phyloP scores from a whole-genome alignment of 2,329 filamentous ascomycete genomes.

The Calonectria leucothoes region DNA sequence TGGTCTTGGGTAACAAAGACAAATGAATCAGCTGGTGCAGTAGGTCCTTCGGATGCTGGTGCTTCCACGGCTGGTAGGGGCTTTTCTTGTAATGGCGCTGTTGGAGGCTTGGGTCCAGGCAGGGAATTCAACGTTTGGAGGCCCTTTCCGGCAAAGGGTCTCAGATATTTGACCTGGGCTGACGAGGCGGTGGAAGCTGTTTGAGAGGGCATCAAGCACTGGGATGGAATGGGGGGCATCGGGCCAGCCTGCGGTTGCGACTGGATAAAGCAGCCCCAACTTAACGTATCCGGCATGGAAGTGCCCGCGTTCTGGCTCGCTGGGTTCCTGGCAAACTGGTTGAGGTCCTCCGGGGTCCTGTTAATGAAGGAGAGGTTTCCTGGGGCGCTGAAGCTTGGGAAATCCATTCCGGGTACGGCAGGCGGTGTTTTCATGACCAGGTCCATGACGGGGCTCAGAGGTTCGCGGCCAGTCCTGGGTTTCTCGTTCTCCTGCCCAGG shows the following conservation, averaged over 20 bases:
- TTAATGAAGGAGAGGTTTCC: constrained; percentile 50
- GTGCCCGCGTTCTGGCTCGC: constrained; percentile 34
- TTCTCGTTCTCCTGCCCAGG: constrained; percentile 65
- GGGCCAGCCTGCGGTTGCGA: constrained; percentile 50
- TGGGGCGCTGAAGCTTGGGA: constrained; percentile 50
- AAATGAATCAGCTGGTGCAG: constrained; percentile 39
- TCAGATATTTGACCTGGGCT: constrained; percentile 61
- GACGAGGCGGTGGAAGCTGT: constrained; percentile 65
- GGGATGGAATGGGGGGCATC: constrained; percentile 60
- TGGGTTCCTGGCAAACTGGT: constrained; percentile 23
- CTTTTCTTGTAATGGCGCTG: constrained; percentile 47
- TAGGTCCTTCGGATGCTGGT: constrained; percentile 28
- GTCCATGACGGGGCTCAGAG: constrained; percentile 65
- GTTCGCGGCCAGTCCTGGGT: constrained; percentile 59
- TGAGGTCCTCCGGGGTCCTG: constrained; percentile 42
- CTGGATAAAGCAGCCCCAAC: constrained; percentile 59
- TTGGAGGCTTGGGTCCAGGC: constrained; percentile 41
- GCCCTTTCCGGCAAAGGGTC: constrained; percentile 67
- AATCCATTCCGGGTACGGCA: constrained; percentile 53
- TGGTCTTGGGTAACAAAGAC: constrained; percentile 36
- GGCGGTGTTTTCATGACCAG: constrained; percentile 55
- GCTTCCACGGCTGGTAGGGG: constrained; percentile 29
- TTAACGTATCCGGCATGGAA: constrained; percentile 66
- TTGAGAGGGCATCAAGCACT: constrained; percentile 64
- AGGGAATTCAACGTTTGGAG: constrained; percentile 62